Conservation (phyloP, 768 basidiomycete species). For the Hypholoma fasciculare region DNA sequence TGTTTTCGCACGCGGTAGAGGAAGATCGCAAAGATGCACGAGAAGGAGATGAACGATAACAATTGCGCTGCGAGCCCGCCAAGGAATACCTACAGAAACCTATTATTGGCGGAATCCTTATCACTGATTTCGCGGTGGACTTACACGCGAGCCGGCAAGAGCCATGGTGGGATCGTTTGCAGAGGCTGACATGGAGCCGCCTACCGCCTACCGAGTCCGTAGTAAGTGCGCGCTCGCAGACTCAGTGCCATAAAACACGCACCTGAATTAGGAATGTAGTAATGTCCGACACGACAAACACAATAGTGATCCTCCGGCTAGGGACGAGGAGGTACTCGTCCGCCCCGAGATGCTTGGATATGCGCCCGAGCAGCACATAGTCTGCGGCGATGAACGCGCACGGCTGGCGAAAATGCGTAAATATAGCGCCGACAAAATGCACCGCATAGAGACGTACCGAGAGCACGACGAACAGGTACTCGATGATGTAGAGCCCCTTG, state of each 20-base stretch:
- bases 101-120: conserved; percentile 19
- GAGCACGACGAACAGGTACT: conserved; percentile 62
- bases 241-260: neutral
- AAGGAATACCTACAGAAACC: conserved; percentile 46
- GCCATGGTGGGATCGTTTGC: conserved; percentile 28
- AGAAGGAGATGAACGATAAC: conserved; percentile 51
- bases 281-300: conserved; percentile 66
- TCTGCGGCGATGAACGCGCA: conserved; percentile 75
- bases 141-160: conserved; percentile 34
- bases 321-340: conserved; percentile 50
- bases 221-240: neutral
- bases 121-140: conserved; percentile 33
- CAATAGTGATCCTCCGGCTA: conserved; percentile 47
- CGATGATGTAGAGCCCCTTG: conserved; percentile 50
- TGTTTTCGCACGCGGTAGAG: conserved; percentile 45
- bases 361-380: conserved; percentile 64
- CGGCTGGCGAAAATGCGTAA: conserved; percentile 37
- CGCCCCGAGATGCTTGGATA: conserved; percentile 50
- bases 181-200: conserved; percentile 47
- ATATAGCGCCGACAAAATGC: neutral
- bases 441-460: conserved; percentile 36
- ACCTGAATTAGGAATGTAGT: conserved; percentile 69
- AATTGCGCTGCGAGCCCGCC: conserved; percentile 58
- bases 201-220: conserved; percentile 41
- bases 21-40: conserved; percentile 45